Conservation (phyloP, 2,329 filamentous ascomycete species). For the Plectosphaerella sp. region DNA sequence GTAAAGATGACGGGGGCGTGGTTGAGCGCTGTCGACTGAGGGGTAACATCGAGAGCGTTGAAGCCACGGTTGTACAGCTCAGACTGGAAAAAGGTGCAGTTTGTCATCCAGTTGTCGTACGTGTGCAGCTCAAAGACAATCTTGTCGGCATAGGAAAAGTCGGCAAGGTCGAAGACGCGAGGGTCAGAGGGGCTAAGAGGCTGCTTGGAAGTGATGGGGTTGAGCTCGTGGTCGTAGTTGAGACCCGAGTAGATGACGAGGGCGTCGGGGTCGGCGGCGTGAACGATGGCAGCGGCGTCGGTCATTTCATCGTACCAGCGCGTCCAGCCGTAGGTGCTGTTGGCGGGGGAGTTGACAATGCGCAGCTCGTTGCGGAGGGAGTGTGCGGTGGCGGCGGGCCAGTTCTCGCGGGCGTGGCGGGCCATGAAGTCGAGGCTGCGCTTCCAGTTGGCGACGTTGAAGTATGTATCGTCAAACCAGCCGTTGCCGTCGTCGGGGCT, state of each 20-base stretch:
- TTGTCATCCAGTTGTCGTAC: conserved; percentile 39
- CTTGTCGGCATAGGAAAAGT: conserved; percentile 42
- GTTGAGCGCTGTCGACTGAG: conserved; percentile 32
- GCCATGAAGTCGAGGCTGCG: conserved; percentile 49
- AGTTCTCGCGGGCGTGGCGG: conserved; percentile 32
- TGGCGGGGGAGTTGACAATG: conserved; percentile 37
- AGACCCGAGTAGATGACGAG: conserved; percentile 52
- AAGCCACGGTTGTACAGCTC: conserved; percentile 44
- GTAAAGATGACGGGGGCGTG: conserved; percentile 41
- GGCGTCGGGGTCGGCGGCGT: conserved; percentile 45
- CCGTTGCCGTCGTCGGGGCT: conserved; percentile 43
- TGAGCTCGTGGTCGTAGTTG: conserved; percentile 48
- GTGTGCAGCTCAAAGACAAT: conserved; percentile 41
- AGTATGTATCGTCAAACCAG: conserved; percentile 53
- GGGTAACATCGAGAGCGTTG: conserved; percentile 40
- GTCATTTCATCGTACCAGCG: conserved; percentile 47
- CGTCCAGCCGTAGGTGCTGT: conserved; percentile 25
- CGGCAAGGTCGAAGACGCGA: conserved; percentile 37
- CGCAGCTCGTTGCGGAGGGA: conserved; percentile 56
- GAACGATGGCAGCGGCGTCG: conserved; percentile 42
- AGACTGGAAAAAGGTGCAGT: conserved; percentile 42
- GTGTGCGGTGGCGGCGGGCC: conserved; percentile 9
- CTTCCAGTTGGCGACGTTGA: conserved; percentile 48
- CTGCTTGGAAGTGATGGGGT: conserved; percentile 16
- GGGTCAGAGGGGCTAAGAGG: conserved; percentile 25